Conservation (phyloP, 192 early-diverging fungal species). For the Backusella mclennaniae region DNA sequence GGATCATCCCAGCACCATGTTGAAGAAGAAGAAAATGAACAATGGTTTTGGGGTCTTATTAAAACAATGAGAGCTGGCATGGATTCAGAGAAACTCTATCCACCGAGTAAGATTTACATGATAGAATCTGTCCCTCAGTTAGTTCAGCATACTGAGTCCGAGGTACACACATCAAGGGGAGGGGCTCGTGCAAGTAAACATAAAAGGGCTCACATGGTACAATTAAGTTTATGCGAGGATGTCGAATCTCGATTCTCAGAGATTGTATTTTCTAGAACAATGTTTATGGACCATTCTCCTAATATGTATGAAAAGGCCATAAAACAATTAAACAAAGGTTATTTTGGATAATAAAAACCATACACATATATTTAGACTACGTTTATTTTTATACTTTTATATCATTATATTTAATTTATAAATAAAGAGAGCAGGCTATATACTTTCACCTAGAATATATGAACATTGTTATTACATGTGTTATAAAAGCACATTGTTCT, state of each 20-base stretch:
- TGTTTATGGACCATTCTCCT: conserved; percentile 80
- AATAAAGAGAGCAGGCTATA: too few species aligned
- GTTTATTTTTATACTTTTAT: not conserved
- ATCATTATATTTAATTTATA: too few species aligned
- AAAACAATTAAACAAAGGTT: conserved; percentile 27
- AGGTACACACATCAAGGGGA: conserved; percentile 14
- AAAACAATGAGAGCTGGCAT: conserved; percentile 83
- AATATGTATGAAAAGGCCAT: conserved; percentile 63
- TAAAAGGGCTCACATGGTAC: conserved; percentile 46
- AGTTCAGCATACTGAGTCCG: conserved; percentile 33
- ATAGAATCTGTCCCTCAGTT: conserved; percentile 53
- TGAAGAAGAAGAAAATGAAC: conserved; percentile 51
- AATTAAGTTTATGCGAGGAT: conserved; percentile 67
- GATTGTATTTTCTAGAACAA: conserved; percentile 72
- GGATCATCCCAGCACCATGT: not conserved
- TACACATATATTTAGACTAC: not conserved
- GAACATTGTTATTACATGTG: too few species aligned
- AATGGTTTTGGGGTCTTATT: conserved; percentile 83
- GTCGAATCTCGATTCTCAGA: conserved; percentile 77
- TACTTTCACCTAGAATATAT: too few species aligned
- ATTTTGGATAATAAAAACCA: conserved; percentile 19
- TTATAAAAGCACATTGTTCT: too few species aligned
- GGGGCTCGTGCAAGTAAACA: conserved; percentile 33
- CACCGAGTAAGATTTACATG: conserved; percentile 70
- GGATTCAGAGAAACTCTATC: conserved; percentile 83